Evolutionary conservation across 306 rosid species (phyloP).

Genomic region (Pueraria montana): DNA sequence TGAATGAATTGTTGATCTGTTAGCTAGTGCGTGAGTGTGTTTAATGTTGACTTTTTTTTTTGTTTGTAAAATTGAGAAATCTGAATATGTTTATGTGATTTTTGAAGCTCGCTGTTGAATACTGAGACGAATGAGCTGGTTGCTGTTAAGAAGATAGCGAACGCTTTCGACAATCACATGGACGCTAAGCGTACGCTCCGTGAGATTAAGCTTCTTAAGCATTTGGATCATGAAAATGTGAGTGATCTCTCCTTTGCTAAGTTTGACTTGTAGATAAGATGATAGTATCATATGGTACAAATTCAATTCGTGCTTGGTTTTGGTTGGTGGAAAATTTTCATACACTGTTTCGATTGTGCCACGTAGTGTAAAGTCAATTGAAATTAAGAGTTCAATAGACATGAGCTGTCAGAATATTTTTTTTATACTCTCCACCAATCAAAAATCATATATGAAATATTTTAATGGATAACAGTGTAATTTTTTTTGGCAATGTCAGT

Average conservation of each 20-base stretch:
- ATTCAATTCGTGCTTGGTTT: conserved; percentile 17
- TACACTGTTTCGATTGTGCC: neutral
- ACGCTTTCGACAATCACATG: conserved; percentile 94
- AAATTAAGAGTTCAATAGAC: neutral
- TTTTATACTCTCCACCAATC: no score
- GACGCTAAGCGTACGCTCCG: conserved; percentile 99
- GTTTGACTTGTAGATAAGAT: neutral
- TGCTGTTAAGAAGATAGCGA: conserved; percentile 94
- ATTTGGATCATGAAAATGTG: conserved; percentile 97
- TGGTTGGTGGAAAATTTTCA: conserved; percentile 2
- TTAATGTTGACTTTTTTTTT: neutral
- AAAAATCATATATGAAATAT: no score
- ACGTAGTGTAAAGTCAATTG: neutral
- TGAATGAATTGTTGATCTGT: neutral
- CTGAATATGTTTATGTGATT: conserved; percentile 44
- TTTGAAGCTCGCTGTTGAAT: conserved; percentile 84
- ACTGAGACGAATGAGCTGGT: conserved; percentile 93
- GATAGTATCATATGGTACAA: neutral
- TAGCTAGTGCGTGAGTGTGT: neutral
- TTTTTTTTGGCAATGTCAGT: no score
- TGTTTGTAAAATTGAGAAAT: conserved; percentile 20
- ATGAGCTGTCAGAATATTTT: no score
- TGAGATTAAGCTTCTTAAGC: conserved; percentile 97
- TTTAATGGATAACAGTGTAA: no score
- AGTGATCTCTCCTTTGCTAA: conserved; percentile 36